A percentile compares a stretch with the other conserved stretches of the same genome.
Conservation (phyloP, 2,329 filamentous ascomycete genomes). For the Epichloe aotearoae region DNA sequence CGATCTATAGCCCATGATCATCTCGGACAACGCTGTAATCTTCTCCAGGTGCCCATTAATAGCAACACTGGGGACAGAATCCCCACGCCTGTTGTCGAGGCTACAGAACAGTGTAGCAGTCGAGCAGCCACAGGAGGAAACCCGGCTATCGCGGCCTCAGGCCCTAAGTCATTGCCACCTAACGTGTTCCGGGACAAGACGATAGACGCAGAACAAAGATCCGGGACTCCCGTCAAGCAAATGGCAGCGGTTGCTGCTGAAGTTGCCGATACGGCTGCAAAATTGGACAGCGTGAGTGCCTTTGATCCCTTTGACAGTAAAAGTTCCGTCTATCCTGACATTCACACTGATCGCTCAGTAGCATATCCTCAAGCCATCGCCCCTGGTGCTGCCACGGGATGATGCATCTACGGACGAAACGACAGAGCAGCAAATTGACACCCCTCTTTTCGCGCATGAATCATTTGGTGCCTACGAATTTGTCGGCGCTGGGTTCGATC, state of each 20-base stretch:
- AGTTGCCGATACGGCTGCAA: conserved; percentile 28
- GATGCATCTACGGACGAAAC: not conserved
- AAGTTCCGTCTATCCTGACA: conserved; percentile 6
- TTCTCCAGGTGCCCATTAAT: conserved; percentile 10
- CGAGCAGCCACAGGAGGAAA: not conserved
- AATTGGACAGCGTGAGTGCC: conserved; percentile 18
- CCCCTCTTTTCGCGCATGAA: conserved; percentile 35
- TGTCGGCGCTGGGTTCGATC: conserved; percentile 19
- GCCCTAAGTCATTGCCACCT: conserved; percentile 3
- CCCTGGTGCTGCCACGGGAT: not conserved
- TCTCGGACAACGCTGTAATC: conserved; percentile 8
- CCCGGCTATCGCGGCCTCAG: not conserved
- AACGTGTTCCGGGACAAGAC: conserved; percentile 13
- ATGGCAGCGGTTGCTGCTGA: conserved; percentile 30
- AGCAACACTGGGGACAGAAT: not conserved
- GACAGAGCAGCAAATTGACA: conserved; percentile 6
- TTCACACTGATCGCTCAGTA: conserved; percentile 8
- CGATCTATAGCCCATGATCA: conserved; percentile 2
- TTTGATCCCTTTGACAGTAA: not conserved
- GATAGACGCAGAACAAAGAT: conserved; percentile 11
- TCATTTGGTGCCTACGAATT: conserved; percentile 28
- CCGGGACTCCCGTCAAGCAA: conserved; percentile 26
- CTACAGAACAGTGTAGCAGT: conserved; percentile 3
- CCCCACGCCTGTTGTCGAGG: conserved; percentile 5
- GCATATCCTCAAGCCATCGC: conserved; percentile 6